Conservation (phyloP, 805 yeast genomes). For the Candida corydali region DNA sequence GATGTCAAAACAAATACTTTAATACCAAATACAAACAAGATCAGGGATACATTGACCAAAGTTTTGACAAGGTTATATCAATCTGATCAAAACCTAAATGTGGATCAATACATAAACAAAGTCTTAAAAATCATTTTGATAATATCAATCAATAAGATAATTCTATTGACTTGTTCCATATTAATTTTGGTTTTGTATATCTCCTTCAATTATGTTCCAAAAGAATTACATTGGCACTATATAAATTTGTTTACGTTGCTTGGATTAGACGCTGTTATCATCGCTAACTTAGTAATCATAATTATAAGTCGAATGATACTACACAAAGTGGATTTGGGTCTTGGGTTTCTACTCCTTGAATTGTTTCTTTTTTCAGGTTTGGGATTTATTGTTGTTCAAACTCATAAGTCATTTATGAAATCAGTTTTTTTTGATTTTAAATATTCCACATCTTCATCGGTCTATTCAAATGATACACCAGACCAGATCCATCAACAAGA, state of each 20-base stretch:
- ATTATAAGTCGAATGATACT: neutral
- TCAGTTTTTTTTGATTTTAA: neutral
- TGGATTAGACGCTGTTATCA: neutral
- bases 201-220: constrained; percentile 1
- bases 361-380: constrained; percentile 1
- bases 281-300: neutral
- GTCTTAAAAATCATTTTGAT: neutral
- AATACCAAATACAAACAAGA: neutral
- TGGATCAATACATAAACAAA: neutral
- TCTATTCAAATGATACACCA: constrained; percentile 2
- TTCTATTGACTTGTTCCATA: neutral
- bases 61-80: neutral
- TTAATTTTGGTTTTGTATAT: neutral
- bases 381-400: neutral
- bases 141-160: neutral
- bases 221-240: constrained; percentile 3
- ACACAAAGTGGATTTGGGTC: neutral
- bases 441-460: constrained; percentile 2
- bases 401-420: constrained; percentile 5
- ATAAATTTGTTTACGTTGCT: neutral
- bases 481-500: constrained; percentile 3
- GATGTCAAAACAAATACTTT: neutral
- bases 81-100: neutral
- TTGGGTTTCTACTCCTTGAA: neutral
- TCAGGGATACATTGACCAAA: neutral